These are phyloP conservation scores for Saitozyma podzolica DNA, from an alignment of 768 basidiomycete genomes.

Conservation along the genomic window DNA sequence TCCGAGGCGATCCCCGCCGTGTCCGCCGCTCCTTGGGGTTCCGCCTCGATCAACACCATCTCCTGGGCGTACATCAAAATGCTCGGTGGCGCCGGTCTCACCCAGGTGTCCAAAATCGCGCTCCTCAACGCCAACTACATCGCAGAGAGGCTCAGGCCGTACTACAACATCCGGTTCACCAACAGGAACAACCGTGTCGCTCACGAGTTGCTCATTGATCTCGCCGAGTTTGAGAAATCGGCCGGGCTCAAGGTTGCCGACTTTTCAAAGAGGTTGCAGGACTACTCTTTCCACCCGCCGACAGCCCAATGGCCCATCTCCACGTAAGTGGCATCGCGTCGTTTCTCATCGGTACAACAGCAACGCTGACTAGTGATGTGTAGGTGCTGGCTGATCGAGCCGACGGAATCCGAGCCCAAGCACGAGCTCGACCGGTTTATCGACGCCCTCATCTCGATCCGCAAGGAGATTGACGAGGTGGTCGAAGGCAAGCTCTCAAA, in stretches of 20 bases:
- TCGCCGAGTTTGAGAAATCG: slow-evolving; percentile 88
- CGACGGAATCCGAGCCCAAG: slow-evolving; percentile 91
- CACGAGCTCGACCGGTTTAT: slow-evolving; percentile 94
- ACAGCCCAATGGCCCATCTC: slow-evolving; percentile 98
- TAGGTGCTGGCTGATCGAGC: slow-evolving; percentile 70
- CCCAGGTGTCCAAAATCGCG: slow-evolving; percentile 79
- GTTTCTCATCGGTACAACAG: slow-evolving; percentile 23
- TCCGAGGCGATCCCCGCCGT: slow-evolving; percentile 79
- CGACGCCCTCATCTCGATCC: slow-evolving; percentile 97
- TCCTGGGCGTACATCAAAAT: slow-evolving; percentile 99
- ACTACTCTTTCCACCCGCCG: slow-evolving; percentile 59
- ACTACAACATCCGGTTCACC: slow-evolving; percentile 85
- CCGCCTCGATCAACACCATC: slow-evolving; percentile 90
- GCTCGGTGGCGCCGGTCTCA: slow-evolving; percentile 91
- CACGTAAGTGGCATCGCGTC: slow-evolving; percentile 62
- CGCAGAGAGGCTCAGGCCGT: slow-evolving; percentile 76
- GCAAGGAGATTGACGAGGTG: slow-evolving; percentile 85
- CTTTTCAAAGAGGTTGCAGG: slow-evolving; percentile 91
- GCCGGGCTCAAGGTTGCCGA: slow-evolving; percentile 88
- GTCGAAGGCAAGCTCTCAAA: slow-evolving; percentile 81
- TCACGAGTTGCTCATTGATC: slow-evolving; percentile 91
- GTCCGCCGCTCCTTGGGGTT: slow-evolving; percentile 88
- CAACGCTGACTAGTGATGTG: neutral
- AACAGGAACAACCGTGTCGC: slow-evolving; percentile 90
- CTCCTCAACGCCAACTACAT: slow-evolving; percentile 97